Percentiles rank a stretch among this genome's conserved stretches.
Conservation (phyloP, 2,329 filamentous ascomycete species). For the Macrophomina tecta region DNA sequence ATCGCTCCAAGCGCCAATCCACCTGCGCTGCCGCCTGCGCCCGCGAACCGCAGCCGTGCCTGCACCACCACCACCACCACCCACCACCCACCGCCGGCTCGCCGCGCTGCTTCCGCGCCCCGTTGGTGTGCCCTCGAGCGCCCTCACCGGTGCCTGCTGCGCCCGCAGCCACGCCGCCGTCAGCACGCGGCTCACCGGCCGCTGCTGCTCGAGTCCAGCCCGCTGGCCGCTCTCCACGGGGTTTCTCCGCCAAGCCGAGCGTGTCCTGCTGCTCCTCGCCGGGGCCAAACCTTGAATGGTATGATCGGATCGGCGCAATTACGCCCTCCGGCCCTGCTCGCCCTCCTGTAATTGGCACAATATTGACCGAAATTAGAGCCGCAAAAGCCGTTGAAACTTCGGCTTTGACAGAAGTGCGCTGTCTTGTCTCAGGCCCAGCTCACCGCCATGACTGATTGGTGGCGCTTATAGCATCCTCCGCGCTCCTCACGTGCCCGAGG, state of each 20-base stretch:
- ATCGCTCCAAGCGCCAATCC: conserved; percentile 22
- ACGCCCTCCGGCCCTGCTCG: conserved; percentile 12
- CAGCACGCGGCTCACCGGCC: conserved; percentile 21
- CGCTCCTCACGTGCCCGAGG: conserved; percentile 5
- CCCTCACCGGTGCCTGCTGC: conserved; percentile 6
- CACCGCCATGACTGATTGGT: conserved; percentile 25
- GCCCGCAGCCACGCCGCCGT: background rate
- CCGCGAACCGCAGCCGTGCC: conserved; percentile 9
- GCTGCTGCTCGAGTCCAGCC: background rate
- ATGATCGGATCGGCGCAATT: conserved; percentile 26
- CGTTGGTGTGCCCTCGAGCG: conserved; percentile 3
- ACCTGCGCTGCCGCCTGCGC: background rate
- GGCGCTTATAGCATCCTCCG: conserved; percentile 14
- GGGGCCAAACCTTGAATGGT: conserved; percentile 17
- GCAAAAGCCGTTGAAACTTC: conserved; percentile 26
- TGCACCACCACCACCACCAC: conserved; percentile 8
- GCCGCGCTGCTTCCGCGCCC: conserved; percentile 3
- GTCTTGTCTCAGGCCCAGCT: conserved; percentile 26
- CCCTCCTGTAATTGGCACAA: conserved; percentile 16
- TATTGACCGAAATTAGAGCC: conserved; percentile 27
- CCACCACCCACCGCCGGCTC: background rate
- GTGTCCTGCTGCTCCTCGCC: background rate
- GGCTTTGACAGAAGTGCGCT: conserved; percentile 8
- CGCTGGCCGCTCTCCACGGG: conserved; percentile 9
- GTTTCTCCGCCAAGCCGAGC: background rate